phyloP scores from a whole-genome alignment of 2,329 filamentous ascomycete species.

The Shiraia sp. region DNA sequence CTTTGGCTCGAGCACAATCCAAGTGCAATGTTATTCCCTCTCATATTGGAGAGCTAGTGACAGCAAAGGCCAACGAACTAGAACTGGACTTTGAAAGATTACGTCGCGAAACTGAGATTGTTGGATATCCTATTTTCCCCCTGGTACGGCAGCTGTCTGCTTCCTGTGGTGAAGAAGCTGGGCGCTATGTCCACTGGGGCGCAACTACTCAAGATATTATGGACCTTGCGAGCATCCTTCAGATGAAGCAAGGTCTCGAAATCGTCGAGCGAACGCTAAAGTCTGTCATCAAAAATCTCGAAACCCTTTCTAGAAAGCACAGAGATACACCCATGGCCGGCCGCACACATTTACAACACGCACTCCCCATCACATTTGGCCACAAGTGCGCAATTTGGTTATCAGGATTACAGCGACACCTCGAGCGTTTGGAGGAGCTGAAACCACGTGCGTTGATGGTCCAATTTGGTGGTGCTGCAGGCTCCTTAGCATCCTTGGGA shows the following conservation, averaged over 20 bases:
- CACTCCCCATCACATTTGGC: conserved; percentile 60
- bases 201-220: conserved; percentile 65
- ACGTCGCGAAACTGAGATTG: conserved; percentile 54
- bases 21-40: conserved; percentile 53
- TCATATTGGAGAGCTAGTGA: conserved; percentile 42
- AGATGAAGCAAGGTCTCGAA: conserved; percentile 56
- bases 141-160: conserved; percentile 54
- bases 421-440: conserved; percentile 53
- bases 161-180: conserved; percentile 41
- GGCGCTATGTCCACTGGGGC: conserved; percentile 60
- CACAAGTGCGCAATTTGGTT: conserved; percentile 63
- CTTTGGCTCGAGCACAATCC: conserved; percentile 57
- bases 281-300: conserved; percentile 50
- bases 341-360: conserved; percentile 62
- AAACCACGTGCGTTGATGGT: conserved; percentile 54
- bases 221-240: conserved; percentile 58
- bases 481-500: conserved; percentile 59
- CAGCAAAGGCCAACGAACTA: conserved; percentile 30
- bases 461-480: conserved; percentile 62
- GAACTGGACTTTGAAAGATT: conserved; percentile 52
- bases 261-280: conserved; percentile 53
- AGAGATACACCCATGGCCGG: conserved; percentile 61
- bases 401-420: conserved; percentile 54
- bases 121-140: conserved; percentile 59
- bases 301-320: conserved; percentile 50